Conservation (phyloP, 1,139 yeast genomes). For the Lodderomyces margitis region DNA sequence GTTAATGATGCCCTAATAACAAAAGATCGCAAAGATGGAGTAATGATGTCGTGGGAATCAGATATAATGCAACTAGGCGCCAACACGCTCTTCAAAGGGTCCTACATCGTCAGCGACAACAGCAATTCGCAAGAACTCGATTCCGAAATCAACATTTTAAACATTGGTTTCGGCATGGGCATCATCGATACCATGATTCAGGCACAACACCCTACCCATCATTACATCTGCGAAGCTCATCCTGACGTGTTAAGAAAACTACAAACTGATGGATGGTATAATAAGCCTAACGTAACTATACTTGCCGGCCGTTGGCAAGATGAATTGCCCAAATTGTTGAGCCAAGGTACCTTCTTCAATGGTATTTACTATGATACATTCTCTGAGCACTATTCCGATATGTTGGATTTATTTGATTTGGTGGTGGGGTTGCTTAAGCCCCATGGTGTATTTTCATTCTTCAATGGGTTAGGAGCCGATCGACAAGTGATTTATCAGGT, state of each 20-base stretch:
- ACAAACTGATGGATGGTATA: conserved; percentile 80
- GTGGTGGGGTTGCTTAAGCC: conserved; percentile 83
- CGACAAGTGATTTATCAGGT: conserved; percentile 87
- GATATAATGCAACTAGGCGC: conserved; percentile 81
- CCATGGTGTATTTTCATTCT: conserved; percentile 80
- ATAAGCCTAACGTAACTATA: conserved; percentile 65
- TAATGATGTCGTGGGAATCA: conserved; percentile 97
- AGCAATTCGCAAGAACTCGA: no score
- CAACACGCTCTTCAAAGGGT: conserved; percentile 55
- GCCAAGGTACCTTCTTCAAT: conserved; percentile 70
- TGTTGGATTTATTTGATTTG: conserved; percentile 79
- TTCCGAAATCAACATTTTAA: conserved; percentile 55
- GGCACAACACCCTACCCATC: conserved; percentile 55
- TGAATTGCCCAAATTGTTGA: conserved; percentile 58
- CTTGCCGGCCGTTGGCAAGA: conserved; percentile 94
- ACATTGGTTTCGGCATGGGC: conserved; percentile 97
- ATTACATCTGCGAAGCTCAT: conserved; percentile 92
- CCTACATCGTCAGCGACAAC: conserved; percentile 18
- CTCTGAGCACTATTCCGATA: conserved; percentile 81
- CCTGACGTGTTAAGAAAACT: conserved; percentile 80
- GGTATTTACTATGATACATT: conserved; percentile 94
- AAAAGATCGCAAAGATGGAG: conserved; percentile 75
- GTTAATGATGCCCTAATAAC: conserved; percentile 72
- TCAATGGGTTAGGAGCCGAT: conserved; percentile 97
- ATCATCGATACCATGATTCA: conserved; percentile 83